Evolutionary conservation across 2,329 filamentous ascomycete genomes (phyloP).

Genomic region (Sarocladium strictum): DNA sequence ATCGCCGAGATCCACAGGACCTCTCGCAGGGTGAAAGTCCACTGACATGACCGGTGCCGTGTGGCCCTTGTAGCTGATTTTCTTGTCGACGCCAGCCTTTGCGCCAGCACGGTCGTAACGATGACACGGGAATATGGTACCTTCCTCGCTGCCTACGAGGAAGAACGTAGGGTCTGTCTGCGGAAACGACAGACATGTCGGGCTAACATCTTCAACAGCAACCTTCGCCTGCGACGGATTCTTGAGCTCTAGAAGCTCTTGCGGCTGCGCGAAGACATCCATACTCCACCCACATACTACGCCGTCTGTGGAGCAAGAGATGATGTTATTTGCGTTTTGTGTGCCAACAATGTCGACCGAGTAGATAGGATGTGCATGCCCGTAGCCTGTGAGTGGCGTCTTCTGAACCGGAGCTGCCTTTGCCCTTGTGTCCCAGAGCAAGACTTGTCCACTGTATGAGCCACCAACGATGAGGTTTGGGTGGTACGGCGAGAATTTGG

Average conservation of each 20-base stretch:
- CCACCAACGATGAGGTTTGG: constrained; percentile 94
- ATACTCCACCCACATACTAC: constrained; percentile 96
- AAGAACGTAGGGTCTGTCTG: constrained; percentile 96
- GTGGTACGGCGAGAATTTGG: constrained; percentile 98
- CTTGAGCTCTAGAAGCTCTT: constrained; percentile 84
- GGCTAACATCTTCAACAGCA: constrained; percentile 82
- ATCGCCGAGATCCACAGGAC: constrained; percentile 90
- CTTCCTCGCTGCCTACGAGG: constrained; percentile 93
- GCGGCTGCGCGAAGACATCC: constrained; percentile 94
- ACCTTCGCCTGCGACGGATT: constrained; percentile 76
- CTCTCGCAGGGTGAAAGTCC: constrained; percentile 88
- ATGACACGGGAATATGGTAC: constrained; percentile 92
- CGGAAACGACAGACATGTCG: constrained; percentile 91
- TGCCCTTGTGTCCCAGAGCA: constrained; percentile 93
- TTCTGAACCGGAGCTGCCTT: constrained; percentile 89
- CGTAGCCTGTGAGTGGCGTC: constrained; percentile 88
- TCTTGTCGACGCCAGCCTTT: constrained; percentile 88
- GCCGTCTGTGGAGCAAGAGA: constrained; percentile 93
- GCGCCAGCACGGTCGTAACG: constrained; percentile 95
- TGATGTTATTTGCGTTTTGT: constrained; percentile 97
- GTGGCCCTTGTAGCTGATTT: constrained; percentile 84
- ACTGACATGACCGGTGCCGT: constrained; percentile 93
- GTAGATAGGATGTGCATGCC: constrained; percentile 95
- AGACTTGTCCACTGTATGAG: constrained; percentile 91
- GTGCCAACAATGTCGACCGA: constrained; percentile 93